phyloP scores from a whole-genome alignment of 345 rosid genomes.

The Brassica nigra region DNA sequence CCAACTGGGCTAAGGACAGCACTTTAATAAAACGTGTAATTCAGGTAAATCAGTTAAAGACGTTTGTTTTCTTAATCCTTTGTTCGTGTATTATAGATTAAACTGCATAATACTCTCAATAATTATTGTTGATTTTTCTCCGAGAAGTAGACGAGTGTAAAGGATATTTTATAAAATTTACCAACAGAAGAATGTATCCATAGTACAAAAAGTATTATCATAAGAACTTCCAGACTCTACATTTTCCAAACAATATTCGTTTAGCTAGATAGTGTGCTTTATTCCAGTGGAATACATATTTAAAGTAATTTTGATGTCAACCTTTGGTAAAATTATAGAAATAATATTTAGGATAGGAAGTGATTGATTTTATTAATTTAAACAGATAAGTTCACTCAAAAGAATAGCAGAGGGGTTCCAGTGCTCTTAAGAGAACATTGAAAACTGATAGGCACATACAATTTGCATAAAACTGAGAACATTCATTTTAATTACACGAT shows the following conservation, averaged over 20 bases:
- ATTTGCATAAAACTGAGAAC: neutral
- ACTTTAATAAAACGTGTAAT: neutral
- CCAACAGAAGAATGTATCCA: too few relatives aligned
- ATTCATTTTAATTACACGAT: neutral
- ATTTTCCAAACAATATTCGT: too few relatives aligned
- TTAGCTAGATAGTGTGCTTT: too few relatives aligned
- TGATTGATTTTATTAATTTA: neutral
- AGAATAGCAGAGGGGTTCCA: neutral
- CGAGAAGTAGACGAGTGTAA: too few relatives aligned
- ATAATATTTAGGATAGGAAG: neutral
- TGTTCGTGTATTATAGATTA: neutral
- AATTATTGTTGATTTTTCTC: too few relatives aligned
- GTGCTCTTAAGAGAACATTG: neutral
- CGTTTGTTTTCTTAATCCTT: neutral
- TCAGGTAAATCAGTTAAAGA: neutral
- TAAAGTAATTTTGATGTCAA: too few relatives aligned
- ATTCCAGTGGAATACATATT: too few relatives aligned
- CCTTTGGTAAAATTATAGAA: neutral
- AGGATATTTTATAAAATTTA: too few relatives aligned
- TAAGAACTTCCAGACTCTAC: too few relatives aligned
- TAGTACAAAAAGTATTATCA: too few relatives aligned
- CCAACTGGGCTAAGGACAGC: conserved; percentile 89
- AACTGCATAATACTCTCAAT: too few relatives aligned
- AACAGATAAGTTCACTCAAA: neutral
- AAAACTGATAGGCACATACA: neutral